Conservation (phyloP, 2,329 filamentous ascomycete species). For the Clarireedia sp. region DNA sequence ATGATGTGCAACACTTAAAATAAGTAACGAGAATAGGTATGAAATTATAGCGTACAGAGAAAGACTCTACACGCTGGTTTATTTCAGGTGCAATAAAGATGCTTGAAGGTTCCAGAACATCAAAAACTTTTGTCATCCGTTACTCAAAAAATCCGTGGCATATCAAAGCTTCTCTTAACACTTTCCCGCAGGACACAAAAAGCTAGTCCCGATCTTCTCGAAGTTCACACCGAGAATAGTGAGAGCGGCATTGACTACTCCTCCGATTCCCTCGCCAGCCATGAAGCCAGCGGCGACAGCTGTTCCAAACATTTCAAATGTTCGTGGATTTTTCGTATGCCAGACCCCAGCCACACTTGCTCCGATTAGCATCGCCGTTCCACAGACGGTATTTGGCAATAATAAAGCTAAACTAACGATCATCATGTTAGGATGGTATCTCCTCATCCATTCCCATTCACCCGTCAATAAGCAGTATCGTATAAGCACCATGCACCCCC, state of each 20-base stretch:
- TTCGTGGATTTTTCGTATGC: background rate
- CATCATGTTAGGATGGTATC: background rate
- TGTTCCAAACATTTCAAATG: background rate
- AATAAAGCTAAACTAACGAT: background rate
- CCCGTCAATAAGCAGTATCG: background rate
- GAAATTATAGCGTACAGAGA: too few species aligned
- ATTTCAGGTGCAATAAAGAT: too few species aligned
- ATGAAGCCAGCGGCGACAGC: background rate
- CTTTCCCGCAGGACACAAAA: background rate
- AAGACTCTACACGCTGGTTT: too few species aligned
- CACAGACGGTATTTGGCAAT: background rate
- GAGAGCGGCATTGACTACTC: background rate
- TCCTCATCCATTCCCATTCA: background rate
- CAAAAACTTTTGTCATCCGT: too few species aligned
- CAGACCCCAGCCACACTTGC: background rate
- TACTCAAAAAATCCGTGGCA: too few species aligned
- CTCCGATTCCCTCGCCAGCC: background rate
- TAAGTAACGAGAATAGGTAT: too few species aligned
- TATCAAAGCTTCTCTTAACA: background rate
- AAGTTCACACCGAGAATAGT: background rate
- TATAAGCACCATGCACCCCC: background rate
- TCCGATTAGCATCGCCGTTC: background rate
- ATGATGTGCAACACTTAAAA: too few species aligned
- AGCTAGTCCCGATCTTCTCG: background rate
- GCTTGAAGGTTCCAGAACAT: too few species aligned